Evolutionary conservation across 306 rosid species (phyloP).

Genomic region (Trifolium fragiferum): DNA sequence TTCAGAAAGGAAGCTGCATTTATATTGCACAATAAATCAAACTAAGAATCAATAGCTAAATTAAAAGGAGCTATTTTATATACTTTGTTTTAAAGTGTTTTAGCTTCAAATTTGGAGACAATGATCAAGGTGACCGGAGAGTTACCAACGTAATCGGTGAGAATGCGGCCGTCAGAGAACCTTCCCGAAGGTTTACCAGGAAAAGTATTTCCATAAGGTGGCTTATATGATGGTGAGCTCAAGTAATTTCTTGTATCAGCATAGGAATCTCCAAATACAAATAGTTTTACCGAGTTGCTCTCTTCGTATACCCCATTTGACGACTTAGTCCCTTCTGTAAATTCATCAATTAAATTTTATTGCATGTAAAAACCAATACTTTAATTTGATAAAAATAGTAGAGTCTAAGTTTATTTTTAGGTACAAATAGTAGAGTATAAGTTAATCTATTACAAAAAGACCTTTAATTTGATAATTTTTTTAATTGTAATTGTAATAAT

Average conservation of each 20-base stretch:
- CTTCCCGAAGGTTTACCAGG: constrained; percentile 66
- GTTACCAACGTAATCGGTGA: constrained; percentile 64
- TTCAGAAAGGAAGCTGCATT: constrained; percentile 46
- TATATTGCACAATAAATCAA: neutral
- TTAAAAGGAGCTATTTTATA: too few species aligned
- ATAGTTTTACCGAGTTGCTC: constrained; percentile 33
- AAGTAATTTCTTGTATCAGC: constrained; percentile 59
- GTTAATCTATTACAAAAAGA: too few species aligned
- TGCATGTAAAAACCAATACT: neutral
- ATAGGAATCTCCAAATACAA: constrained; percentile 67
- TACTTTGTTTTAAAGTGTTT: too few species aligned
- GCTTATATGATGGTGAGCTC: constrained; percentile 43
- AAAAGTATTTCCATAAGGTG: constrained; percentile 56
- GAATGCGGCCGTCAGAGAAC: constrained; percentile 58
- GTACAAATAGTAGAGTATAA: too few species aligned
- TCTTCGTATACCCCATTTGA: neutral
- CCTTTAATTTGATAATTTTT: too few species aligned
- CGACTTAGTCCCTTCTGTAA: constrained; percentile 33
- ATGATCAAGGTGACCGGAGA: neutral
- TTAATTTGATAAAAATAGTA: too few species aligned
- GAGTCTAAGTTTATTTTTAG: too few species aligned
- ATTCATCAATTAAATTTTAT: neutral
- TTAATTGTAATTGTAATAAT: too few species aligned
- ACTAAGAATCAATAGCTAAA: neutral
- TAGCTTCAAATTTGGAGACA: neutral